Evolutionary conservation across 352 stramenopile species (phyloP).

Genomic region (Globisporangium recalcitrans): DNA sequence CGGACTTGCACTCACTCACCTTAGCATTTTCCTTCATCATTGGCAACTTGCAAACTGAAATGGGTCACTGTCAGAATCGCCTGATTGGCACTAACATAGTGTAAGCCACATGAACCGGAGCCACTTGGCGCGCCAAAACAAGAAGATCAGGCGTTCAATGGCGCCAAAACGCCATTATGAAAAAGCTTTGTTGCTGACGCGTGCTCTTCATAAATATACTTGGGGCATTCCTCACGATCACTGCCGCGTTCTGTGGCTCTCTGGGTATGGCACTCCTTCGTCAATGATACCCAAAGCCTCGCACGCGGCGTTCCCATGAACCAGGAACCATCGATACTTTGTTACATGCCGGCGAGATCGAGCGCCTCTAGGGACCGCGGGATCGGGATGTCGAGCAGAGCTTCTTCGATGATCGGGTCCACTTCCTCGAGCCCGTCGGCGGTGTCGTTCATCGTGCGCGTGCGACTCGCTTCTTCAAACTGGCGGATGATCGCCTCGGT

Average conservation of each 20-base stretch:
- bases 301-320: not conserved
- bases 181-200: not conserved
- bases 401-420: constrained; percentile 54
- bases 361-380: constrained; percentile 74
- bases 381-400: constrained; percentile 56
- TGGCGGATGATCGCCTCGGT: constrained; percentile 76
- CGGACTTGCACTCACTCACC: not conserved
- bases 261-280: not conserved
- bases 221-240: not conserved
- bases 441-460: constrained; percentile 47
- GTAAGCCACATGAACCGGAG: not conserved
- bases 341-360: constrained; percentile 65
- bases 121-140: constrained; percentile 7
- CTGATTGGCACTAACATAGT: not conserved
- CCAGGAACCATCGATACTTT: not conserved
- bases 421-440: constrained; percentile 49
- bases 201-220: not conserved
- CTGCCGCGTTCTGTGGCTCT: not conserved
- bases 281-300: not conserved
- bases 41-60: not conserved
- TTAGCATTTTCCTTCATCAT: not conserved
- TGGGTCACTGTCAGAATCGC: not conserved
- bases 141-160: not conserved
- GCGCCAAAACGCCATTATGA: not conserved
- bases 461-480: constrained; percentile 73